Percentiles rank a stretch among this genome's conserved stretches.
phyloP scores from a whole-genome alignment of 2,329 filamentous ascomycete species.

The Cytospora mali region DNA sequence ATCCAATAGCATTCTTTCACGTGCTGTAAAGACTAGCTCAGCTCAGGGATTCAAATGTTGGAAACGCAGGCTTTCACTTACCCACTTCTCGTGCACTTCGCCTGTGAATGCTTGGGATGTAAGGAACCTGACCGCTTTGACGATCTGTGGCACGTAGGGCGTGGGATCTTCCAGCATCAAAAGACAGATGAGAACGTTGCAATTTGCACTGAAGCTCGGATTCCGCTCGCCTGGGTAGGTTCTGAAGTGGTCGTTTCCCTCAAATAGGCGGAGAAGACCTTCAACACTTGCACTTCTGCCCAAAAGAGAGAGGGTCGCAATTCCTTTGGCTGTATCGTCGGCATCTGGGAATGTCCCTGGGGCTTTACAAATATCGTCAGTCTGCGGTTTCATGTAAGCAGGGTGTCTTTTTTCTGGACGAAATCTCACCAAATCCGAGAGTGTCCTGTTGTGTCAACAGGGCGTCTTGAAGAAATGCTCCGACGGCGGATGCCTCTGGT shows the following conservation, averaged over 20 bases:
- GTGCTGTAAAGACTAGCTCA: background rate
- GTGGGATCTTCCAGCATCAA: background rate
- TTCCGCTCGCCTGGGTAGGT: background rate
- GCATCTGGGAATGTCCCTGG: background rate
- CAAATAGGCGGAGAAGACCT: background rate
- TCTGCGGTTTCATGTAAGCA: too few species aligned
- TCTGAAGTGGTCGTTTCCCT: background rate
- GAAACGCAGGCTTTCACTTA: background rate
- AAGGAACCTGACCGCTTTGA: background rate
- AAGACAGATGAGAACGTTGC: conserved; percentile 3
- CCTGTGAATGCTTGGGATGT: background rate
- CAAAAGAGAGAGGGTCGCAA: background rate
- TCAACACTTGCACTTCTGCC: background rate
- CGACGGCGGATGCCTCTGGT: background rate
- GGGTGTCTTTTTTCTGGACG: too few species aligned
- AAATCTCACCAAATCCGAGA: background rate
- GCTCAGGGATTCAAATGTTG: background rate
- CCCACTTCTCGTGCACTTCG: background rate
- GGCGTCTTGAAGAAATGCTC: background rate
- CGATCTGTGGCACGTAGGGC: background rate
- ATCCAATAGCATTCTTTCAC: background rate
- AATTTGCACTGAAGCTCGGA: background rate
- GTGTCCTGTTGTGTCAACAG: background rate
- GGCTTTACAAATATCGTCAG: too few species aligned
- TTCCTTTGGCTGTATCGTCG: conserved; percentile 1